These are phyloP conservation scores for Apiotrichum siamense DNA, from an alignment of 1,284 basidiomycete species.

Conservation along the genomic window DNA sequence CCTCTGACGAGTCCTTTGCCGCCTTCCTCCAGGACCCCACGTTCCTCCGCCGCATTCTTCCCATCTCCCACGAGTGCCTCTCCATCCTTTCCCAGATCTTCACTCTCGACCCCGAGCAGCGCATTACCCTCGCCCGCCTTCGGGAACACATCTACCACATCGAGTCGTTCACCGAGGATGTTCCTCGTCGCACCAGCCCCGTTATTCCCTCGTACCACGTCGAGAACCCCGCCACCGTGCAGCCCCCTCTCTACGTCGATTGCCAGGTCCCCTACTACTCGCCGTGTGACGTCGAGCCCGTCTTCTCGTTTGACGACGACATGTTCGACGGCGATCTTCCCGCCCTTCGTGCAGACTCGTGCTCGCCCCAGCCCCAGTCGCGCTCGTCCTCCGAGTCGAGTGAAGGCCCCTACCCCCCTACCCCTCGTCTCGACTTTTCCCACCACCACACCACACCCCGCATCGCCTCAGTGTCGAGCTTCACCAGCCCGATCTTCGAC, in stretches of 20 bases:
- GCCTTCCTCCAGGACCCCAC: conserved; percentile 61
- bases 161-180: conserved; percentile 62
- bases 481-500: conserved; percentile 15
- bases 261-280: conserved; percentile 18
- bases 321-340: conserved; percentile 25
- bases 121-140: conserved; percentile 61
- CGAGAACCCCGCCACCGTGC: conserved; percentile 24
- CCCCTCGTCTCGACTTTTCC: conserved; percentile 25
- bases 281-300: conserved; percentile 25
- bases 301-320: conserved; percentile 32
- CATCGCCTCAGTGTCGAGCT: conserved; percentile 13
- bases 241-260: conserved; percentile 16
- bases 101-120: conserved; percentile 55
- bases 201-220: conserved; percentile 14
- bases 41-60: conserved; percentile 63
- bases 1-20: conserved; percentile 64
- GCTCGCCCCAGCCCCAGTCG: conserved; percentile 27
- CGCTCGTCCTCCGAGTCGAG: conserved; percentile 30
- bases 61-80: conserved; percentile 54
- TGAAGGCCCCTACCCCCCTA: conserved; percentile 35
- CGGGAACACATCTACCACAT: conserved; percentile 56
- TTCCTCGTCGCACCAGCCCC: conserved; percentile 48
- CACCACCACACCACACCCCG: conserved; percentile 4
- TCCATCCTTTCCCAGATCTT: conserved; percentile 57
- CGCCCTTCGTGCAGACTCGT: conserved; percentile 36